These are phyloP conservation scores for Monosporozyma siamensis DNA, from an alignment of 805 yeast genomes.

Conservation along the genomic window DNA sequence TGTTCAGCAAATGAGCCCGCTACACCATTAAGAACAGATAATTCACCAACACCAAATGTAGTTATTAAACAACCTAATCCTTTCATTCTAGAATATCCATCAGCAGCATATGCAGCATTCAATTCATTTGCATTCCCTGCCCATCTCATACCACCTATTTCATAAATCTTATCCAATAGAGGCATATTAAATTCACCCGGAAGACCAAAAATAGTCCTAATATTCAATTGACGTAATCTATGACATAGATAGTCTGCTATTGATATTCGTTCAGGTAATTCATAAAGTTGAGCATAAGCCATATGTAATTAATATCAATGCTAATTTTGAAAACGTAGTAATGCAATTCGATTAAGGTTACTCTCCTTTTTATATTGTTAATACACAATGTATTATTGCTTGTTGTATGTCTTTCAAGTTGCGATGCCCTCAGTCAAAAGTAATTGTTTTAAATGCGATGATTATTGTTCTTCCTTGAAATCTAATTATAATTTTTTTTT, in stretches of 20 bases:
- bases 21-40: slow-evolving; percentile 75
- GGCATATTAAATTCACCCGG: slow-evolving; percentile 68
- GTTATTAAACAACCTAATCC: slow-evolving; percentile 32
- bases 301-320: neutral
- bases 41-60: slow-evolving; percentile 87
- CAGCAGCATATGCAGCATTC: slow-evolving; percentile 85
- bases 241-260: slow-evolving; percentile 58
- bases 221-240: slow-evolving; percentile 42
- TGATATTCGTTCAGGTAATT: slow-evolving; percentile 30
- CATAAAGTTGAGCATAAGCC: slow-evolving; percentile 8
- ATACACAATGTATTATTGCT: no score
- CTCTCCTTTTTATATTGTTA: no score
- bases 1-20: slow-evolving; percentile 78
- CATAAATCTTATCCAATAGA: slow-evolving; percentile 55
- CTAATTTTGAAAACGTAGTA: no score
- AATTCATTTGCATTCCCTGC: slow-evolving; percentile 82
- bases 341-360: no score
- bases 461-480: no score
- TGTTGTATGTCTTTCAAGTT: no score
- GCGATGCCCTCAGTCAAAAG: no score
- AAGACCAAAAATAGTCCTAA: slow-evolving; percentile 58
- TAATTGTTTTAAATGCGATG: no score
- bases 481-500: no score
- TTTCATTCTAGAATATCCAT: slow-evolving; percentile 64
- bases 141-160: slow-evolving; percentile 48